Base-by-base conservation (phyloP, 768 basidiomycete species). In the Pleurotus sapidus region DNA sequence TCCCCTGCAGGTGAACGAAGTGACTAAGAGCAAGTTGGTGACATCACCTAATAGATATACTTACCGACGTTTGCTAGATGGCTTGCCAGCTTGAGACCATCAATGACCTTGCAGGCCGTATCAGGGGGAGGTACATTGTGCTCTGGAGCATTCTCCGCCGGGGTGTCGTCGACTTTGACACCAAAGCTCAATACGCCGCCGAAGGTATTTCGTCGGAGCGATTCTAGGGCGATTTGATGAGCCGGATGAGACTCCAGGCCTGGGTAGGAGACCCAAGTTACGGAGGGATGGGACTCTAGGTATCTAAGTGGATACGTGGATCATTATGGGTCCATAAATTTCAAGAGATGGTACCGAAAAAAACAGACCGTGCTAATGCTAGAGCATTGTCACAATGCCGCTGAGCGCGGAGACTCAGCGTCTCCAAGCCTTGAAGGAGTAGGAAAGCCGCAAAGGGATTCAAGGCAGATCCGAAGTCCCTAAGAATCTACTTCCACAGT, bases 11-110 rank as follows among this genome's bases (percentile, higher is more conserved):
- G 27, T 7, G 27, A 27, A 18, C 9, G 5, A 15, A 55, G 47
- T 1, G 34, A 37, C 5, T 23, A 11, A 37, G 20, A 25, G 49
- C 20, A 9, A 43, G 39, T 20, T 4, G 20, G 30, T 15, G 17
- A 43, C 17, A 4, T n/a, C n/a, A 9, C 5, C 43, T 30, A 43
- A 12, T 5, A 30, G 12, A 50, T 2, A 6, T 2, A 74, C 77
- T 57, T 46, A 76, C 86, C 87, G 20, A 90, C 86, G 63, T 91
- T 91, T 9, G 87, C 88, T 6, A 91, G 76, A 64, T 90, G 72
- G 63, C 86, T 88, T 15, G 86, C 87, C 4, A 94, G 77, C 64
- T 79, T 82, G 57, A 94, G 76, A 59, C 70, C 78, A 61, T 94
- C 91, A 11, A 93, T 87, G 30, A 88, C 75, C 57, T 77, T 76